phyloP scores from a whole-genome alignment of 2,329 filamentous ascomycete species.

The Colletotrichum echinochloae region DNA sequence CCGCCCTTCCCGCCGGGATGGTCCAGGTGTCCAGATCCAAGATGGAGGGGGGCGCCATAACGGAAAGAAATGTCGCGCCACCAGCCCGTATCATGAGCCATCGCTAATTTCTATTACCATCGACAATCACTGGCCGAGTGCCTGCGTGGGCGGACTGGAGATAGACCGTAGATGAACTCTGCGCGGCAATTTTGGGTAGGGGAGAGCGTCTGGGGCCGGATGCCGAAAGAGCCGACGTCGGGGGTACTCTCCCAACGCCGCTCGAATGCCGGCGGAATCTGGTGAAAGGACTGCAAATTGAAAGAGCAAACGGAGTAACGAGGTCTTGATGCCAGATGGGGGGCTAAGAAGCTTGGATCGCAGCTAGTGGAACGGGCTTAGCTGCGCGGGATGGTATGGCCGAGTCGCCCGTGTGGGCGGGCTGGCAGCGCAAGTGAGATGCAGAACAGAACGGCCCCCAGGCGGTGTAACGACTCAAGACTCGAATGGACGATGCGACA shows the following conservation, averaged over 20 bases:
- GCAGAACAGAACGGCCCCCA: slow-evolving; percentile 26
- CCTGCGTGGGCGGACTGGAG: slow-evolving; percentile 24
- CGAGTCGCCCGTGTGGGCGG: slow-evolving; percentile 29
- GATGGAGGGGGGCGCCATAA: background rate
- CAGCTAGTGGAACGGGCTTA: slow-evolving; percentile 15
- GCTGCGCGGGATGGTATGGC: slow-evolving; percentile 31
- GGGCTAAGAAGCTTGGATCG: slow-evolving; percentile 37
- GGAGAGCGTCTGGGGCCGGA: slow-evolving; percentile 7
- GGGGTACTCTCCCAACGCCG: slow-evolving; percentile 27
- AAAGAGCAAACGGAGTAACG: slow-evolving; percentile 20
- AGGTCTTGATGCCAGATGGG: slow-evolving; percentile 17
- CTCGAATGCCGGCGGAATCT: slow-evolving; percentile 12
- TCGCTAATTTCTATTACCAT: slow-evolving; percentile 38
- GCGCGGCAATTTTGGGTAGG: slow-evolving; percentile 8
- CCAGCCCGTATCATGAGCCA: slow-evolving; percentile 1
- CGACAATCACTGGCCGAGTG: slow-evolving; percentile 12
- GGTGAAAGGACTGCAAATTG: slow-evolving; percentile 4
- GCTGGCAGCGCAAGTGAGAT: slow-evolving; percentile 32
- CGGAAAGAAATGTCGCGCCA: slow-evolving; percentile 32
- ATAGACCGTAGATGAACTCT: slow-evolving; percentile 11
- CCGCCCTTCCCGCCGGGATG: slow-evolving; percentile 8
- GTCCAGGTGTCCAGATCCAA: background rate
- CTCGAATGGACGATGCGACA: background rate
- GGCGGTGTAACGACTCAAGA: slow-evolving; percentile 36
- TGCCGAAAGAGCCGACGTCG: slow-evolving; percentile 34